Evolutionary conservation across 2,329 filamentous ascomycete species (phyloP).

Genomic region (Alternaria ethzedia): DNA sequence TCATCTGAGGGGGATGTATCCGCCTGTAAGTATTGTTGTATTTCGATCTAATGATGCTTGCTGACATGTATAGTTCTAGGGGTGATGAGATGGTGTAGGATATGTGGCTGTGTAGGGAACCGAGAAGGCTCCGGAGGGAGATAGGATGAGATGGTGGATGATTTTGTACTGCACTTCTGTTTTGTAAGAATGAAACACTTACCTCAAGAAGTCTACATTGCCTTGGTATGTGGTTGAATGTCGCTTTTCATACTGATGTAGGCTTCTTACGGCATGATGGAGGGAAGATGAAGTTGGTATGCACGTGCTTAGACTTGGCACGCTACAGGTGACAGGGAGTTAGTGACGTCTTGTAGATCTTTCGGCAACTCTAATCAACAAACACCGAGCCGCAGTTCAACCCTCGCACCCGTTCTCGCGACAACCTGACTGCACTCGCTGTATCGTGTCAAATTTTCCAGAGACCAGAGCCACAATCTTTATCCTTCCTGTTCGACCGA

Average conservation of each 20-base stretch:
- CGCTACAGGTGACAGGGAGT: slow-evolving; percentile 5
- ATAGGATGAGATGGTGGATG: too few relatives aligned
- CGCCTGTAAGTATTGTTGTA: not conserved
- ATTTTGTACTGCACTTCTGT: too few relatives aligned
- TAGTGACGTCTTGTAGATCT: slow-evolving; percentile 20
- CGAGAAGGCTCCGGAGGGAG: too few relatives aligned
- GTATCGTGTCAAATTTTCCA: not conserved
- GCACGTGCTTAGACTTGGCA: slow-evolving; percentile 25
- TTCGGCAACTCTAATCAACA: slow-evolving; percentile 25
- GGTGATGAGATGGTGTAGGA: not conserved
- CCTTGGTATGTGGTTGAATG: too few relatives aligned
- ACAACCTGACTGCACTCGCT: not conserved
- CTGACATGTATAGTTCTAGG: not conserved
- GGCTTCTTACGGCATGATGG: too few relatives aligned
- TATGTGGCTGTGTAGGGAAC: too few relatives aligned
- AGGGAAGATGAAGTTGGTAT: not conserved
- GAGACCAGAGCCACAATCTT: not conserved
- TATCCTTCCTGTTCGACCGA: not conserved
- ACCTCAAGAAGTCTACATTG: too few relatives aligned
- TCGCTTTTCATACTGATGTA: too few relatives aligned
- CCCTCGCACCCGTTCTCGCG: not conserved
- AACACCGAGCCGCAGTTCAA: slow-evolving; percentile 18
- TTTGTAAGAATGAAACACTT: too few relatives aligned
- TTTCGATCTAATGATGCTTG: not conserved
- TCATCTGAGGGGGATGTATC: not conserved